Base-by-base conservation (phyloP, 2,329 filamentous ascomycete species). In the Pezicula rhizophila region DNA sequence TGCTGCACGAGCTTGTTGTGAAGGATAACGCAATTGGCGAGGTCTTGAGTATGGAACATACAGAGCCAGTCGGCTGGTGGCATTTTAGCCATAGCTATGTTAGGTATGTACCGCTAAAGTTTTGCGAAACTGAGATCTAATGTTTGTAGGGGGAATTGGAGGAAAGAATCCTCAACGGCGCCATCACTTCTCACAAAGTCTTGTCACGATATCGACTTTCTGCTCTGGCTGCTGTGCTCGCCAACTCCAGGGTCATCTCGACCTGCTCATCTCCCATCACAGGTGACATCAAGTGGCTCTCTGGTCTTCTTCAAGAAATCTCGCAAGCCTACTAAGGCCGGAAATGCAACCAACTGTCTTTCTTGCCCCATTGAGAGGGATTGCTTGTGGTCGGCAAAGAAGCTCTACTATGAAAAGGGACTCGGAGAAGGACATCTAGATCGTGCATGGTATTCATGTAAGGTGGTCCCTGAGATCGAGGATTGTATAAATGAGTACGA, bases 31-130 rank as follows among this genome's bases (percentile, higher is more conserved):
- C 82, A 17, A 84, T 96, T 58, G 92, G 91, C 6, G 85, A 95
- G 47, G 73, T 96, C 28, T 71, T 93, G 42, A 91, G 85, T 37
- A 75, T 95, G 31, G 86, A 92, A 52, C 91, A 96, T 67, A 91
- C 87, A 0, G 92, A 96, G 67, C 92, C 91, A 0, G 84, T 96
- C 0, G 91, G 91, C 1, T 95, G 86, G 82, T 96, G 89, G 87
- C 91, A 96, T 64, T 96, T 92, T 64, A 75, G 85, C 0, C 89
- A 95, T 65, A 89, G 84, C 31, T 95, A 90, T 58, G 91, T 96
- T 28, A 79, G 79, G 71, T 74, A 62, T 45, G 64, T 23, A 4
- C 5, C 34, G 12, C 10, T 37, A n/a, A 8, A 40, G 11, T 40
- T 14, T 40, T 23, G 17, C 8, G 23, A 17, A 17, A 40, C 6